Evolutionary conservation across 176 grass and related monocot species (phyloP).

Genomic region (Stipa capillata): DNA sequence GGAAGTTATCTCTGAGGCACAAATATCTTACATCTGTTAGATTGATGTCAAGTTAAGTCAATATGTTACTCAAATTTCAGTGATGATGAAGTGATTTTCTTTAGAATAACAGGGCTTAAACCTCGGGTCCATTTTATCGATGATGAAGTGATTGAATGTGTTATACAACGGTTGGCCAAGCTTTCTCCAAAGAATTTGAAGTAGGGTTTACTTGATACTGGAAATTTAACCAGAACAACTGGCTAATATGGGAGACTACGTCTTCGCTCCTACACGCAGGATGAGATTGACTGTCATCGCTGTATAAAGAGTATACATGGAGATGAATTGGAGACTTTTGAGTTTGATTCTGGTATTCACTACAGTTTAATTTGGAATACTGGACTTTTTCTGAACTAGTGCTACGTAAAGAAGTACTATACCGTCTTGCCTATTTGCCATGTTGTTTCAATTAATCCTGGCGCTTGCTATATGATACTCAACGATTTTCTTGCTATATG

Average conservation of each 20-base stretch:
- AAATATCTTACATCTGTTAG: background rate
- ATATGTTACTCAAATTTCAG: background rate
- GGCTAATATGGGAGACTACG: background rate
- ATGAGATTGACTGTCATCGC: background rate
- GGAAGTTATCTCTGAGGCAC: background rate
- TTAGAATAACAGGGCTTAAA: no score
- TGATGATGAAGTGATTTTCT: background rate
- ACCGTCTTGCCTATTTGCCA: background rate
- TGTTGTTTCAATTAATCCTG: background rate
- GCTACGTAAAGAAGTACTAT: background rate
- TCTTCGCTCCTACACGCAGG: background rate
- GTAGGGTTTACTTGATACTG: background rate
- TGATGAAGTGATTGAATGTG: no score
- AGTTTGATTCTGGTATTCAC: background rate
- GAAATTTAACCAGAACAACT: background rate
- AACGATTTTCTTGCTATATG: background rate
- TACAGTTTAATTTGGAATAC: no score
- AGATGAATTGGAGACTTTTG: background rate
- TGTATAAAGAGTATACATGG: background rate
- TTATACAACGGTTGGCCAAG: background rate
- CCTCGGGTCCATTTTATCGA: no score
- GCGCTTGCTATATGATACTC: background rate
- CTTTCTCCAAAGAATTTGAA: background rate
- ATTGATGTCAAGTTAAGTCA: background rate
- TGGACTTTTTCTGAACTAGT: background rate